A percentile compares a stretch with the other conserved stretches of the same genome.
Conservation (phyloP, 192 early-diverging fungal species). For the Diversispora epigaea region DNA sequence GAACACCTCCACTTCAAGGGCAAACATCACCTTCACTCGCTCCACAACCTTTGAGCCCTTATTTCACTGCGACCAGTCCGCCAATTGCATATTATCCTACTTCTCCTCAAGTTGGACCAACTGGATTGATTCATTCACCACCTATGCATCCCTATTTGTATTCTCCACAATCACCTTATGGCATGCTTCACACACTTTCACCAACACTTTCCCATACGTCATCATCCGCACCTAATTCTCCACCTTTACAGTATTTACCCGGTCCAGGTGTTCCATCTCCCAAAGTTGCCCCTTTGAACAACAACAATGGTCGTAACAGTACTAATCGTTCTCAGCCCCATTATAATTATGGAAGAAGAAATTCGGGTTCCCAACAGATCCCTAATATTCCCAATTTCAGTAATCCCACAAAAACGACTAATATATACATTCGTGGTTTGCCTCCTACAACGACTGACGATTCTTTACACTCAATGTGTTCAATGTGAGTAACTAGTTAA, state of each 20-base stretch:
- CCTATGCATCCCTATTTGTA: constrained; percentile 40
- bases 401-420: constrained; percentile 52
- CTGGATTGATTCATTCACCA: constrained; percentile 42
- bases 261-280: constrained; percentile 32
- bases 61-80: constrained; percentile 43
- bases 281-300: constrained; percentile 23
- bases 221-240: constrained; percentile 37
- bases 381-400: constrained; percentile 31
- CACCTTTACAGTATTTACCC: constrained; percentile 34
- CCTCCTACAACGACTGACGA: constrained; percentile 68
- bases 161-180: constrained; percentile 40
- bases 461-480: constrained; percentile 59
- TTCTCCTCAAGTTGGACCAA: constrained; percentile 34
- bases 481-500: constrained; percentile 49
- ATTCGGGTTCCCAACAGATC: constrained; percentile 30
- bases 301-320: not conserved
- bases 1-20: constrained; percentile 45
- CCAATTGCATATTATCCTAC: constrained; percentile 35
- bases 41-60: constrained; percentile 44
- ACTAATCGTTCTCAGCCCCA: constrained; percentile 20
- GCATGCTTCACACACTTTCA: constrained; percentile 41
- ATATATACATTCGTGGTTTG: constrained; percentile 84
- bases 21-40: constrained; percentile 43
- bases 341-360: constrained; percentile 29
- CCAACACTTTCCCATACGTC: constrained; percentile 41